Conservation (phyloP, 148 eudicot genomes). For the Cornus suecica region DNA sequence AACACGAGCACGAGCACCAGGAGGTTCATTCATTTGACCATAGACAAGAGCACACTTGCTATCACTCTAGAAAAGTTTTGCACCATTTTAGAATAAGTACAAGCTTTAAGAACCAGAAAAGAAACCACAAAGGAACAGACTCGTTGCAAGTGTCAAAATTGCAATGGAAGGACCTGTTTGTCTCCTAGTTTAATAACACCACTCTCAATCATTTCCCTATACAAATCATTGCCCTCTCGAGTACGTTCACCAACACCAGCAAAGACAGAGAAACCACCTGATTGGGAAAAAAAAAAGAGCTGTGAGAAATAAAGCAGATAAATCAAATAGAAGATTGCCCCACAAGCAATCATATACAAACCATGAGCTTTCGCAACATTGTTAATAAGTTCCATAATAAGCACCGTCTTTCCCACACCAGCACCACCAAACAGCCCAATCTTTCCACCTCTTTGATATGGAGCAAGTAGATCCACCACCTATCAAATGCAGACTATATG, state of each 20-base stretch:
- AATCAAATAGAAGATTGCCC: background rate
- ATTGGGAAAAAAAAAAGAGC: background rate
- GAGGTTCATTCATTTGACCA: slow-evolving; percentile 99
- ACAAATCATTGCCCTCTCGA: slow-evolving; percentile 95
- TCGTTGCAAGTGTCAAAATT: background rate
- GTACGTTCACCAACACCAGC: slow-evolving; percentile 92
- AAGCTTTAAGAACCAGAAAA: background rate
- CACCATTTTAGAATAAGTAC: background rate
- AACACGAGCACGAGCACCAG: slow-evolving; percentile 99
- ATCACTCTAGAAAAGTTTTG: slow-evolving; percentile 41
- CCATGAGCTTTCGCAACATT: slow-evolving; percentile 94
- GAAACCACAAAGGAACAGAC: background rate
- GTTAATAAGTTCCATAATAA: slow-evolving; percentile 86
- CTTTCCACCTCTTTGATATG: slow-evolving; percentile 92
- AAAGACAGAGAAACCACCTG: slow-evolving; percentile 78
- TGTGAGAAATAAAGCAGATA: background rate
- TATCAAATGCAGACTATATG: slow-evolving; percentile 3
- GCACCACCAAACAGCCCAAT: slow-evolving; percentile 84
- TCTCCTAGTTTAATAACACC: slow-evolving; percentile 99
- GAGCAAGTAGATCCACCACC: slow-evolving; percentile 94
- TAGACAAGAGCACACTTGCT: slow-evolving; percentile 98
- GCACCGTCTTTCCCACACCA: slow-evolving; percentile 76
- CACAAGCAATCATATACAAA: slow-evolving; percentile 19
- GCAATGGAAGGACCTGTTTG: slow-evolving; percentile 53
- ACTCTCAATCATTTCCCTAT: slow-evolving; percentile 98